Percentiles rank a stretch among this genome's conserved stretches.
These are phyloP conservation scores for Celoporthe dispersa DNA, from an alignment of 2,329 filamentous ascomycete genomes.

Conservation along the genomic window DNA sequence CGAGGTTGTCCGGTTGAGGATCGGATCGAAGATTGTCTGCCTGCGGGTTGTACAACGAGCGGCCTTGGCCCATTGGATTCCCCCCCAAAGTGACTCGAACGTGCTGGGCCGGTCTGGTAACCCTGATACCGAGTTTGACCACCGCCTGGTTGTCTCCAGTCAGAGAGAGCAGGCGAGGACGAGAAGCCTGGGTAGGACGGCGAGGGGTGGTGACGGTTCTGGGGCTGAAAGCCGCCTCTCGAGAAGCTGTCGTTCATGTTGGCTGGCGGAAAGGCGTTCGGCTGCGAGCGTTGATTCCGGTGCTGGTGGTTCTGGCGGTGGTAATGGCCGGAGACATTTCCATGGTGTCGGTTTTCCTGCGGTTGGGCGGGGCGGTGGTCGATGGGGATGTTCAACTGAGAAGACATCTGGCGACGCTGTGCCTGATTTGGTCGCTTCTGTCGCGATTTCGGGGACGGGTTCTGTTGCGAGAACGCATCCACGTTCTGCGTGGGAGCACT, in stretches of 20 bases:
- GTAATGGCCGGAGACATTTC: conserved; percentile 37
- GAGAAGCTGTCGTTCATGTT: conserved; percentile 34
- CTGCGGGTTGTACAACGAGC: conserved; percentile 37
- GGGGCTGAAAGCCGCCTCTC: conserved; percentile 30
- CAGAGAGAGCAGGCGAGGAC: conserved; percentile 32
- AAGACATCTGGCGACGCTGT: conserved; percentile 65
- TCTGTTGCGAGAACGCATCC: conserved; percentile 11
- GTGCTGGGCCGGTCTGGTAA: conserved; percentile 29
- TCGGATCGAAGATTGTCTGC: conserved; percentile 31
- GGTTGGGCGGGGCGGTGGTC: conserved; percentile 46
- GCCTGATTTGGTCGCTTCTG: conserved; percentile 65
- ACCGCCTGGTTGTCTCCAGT: conserved; percentile 36
- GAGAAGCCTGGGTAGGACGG: conserved; percentile 39
- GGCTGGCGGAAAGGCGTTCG: conserved; percentile 38
- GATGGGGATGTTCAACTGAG: conserved; percentile 61
- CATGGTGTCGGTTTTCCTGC: conserved; percentile 38
- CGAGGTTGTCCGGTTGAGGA: conserved; percentile 49
- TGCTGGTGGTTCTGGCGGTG: conserved; percentile 39
- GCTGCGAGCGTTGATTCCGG: conserved; percentile 38
- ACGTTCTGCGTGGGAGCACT: conserved; percentile 6
- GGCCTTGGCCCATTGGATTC: conserved; percentile 16
- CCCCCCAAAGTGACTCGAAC: conserved; percentile 21
- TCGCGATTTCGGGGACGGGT: conserved; percentile 36
- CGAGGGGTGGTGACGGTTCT: conserved; percentile 39
- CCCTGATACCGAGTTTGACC: conserved; percentile 29